Percentiles rank a stretch among this genome's conserved stretches.
Evolutionary conservation across 352 stramenopile species (phyloP).

Genomic region (Globisporangium paroecandrum): DNA sequence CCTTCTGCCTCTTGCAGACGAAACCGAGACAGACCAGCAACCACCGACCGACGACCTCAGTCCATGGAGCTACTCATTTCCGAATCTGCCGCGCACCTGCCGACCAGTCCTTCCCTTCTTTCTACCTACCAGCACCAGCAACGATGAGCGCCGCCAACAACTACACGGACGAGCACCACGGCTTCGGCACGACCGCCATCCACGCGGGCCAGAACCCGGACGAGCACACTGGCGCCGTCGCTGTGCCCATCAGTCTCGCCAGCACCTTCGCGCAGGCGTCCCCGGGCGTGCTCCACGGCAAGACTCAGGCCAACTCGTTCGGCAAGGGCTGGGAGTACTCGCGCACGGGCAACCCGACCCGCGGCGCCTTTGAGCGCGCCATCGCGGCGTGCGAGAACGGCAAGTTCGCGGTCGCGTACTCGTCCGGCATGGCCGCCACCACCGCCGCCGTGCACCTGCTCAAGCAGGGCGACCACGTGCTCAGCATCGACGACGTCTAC

Average conservation of each 20-base stretch:
- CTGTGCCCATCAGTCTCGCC: constrained; percentile 89
- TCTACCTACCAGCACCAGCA: not conserved
- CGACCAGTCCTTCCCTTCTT: constrained; percentile 5
- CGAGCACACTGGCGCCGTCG: constrained; percentile 73
- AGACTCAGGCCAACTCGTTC: constrained; percentile 83
- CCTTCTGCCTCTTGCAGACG: not conserved
- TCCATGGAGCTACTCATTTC: constrained; percentile 12
- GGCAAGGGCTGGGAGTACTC: constrained; percentile 96
- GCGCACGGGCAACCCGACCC: constrained; percentile 95
- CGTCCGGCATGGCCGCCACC: constrained; percentile 90
- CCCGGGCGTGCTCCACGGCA: constrained; percentile 70
- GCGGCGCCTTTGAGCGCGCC: constrained; percentile 91
- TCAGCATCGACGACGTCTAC: constrained; percentile 95
- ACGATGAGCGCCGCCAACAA: constrained; percentile 49
- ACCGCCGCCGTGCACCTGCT: constrained; percentile 86
- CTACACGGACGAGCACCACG: constrained; percentile 75
- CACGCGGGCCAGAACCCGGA: constrained; percentile 80
- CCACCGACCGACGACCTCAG: too few species aligned
- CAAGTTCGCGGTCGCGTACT: constrained; percentile 85
- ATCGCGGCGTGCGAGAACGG: constrained; percentile 91
- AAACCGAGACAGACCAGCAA: not conserved
- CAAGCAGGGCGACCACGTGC: constrained; percentile 91
- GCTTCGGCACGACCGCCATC: constrained; percentile 82
- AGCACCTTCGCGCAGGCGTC: constrained; percentile 89
- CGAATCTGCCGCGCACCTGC: constrained; percentile 9